Evolutionary conservation across 2,329 filamentous ascomycete species (phyloP), one percentile per base, ranked within the genome.

Genomic region (Colletotrichum zoysiae): DNA sequence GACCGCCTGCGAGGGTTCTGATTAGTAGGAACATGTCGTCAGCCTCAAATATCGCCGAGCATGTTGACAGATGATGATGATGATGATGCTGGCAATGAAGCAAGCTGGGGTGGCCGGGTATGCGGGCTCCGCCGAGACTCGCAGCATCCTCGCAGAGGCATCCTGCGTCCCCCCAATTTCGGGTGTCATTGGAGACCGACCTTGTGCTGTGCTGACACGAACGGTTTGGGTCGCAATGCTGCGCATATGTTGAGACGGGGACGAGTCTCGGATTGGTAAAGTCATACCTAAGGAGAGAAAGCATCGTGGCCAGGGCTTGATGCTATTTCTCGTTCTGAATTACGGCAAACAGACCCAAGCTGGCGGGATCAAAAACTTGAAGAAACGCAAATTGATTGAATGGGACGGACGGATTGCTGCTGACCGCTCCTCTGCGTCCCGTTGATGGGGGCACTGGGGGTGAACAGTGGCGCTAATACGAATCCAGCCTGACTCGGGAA

Each of bases 71-170:
- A 64, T 26, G 53, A 69, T 65, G 53, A 58, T 46, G 50, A 62
- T 23, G 58, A 68, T 60, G 53, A 58, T 46, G 58, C 33, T 69
- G 59, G 53, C 46, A 40, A 30, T 16, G 65, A 40, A 30, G 20
- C 69, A 71, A 63, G 58, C 64, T 59, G 70, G 60, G 40, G 60
- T 48, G 70, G 55, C 59, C 48, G 70, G 65, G 33, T 60, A 72
- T 70, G 65, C 65, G 40, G 30, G 40, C 55, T 64, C 66, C 65
- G 51, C 70, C 65, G 70, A 70, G 65, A 59, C 70, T 70, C 65
- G 68, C 63, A 67, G 48, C 46, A 33, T 26, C 55, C 63, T 51
- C 66, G 70, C 70, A 72, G 65, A 63, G 66, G 44, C 58, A 30
- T 57, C 48, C 44, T 51, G 48, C 30, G 46, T 38, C 35, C 26